Evolutionary conservation across 805 yeast species (phyloP).

Genomic region (Ogataea trehaloabstinens): DNA sequence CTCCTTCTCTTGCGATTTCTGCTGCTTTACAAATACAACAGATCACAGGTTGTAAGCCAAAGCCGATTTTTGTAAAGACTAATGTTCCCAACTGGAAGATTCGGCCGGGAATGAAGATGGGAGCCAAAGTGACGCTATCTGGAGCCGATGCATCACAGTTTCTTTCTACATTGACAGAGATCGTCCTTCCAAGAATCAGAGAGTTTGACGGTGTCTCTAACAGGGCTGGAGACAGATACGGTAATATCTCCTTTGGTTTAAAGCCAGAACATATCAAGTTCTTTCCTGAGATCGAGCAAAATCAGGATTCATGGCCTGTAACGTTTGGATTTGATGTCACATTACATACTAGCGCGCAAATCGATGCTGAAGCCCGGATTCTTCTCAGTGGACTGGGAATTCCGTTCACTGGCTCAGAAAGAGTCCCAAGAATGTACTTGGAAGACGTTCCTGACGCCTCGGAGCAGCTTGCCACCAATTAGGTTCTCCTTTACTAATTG

Average conservation of each 20-base stretch:
- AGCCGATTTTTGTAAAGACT: constrained; percentile 66
- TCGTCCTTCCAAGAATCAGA: constrained; percentile 91
- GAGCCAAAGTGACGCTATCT: constrained; percentile 73
- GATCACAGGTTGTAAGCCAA: constrained; percentile 88
- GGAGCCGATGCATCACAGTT: constrained; percentile 89
- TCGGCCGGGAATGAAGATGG: constrained; percentile 86
- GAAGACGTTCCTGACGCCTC: constrained; percentile 2
- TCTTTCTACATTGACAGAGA: constrained; percentile 78
- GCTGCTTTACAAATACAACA: constrained; percentile 83
- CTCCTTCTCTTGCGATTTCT: constrained; percentile 69
- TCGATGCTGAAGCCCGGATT: constrained; percentile 85
- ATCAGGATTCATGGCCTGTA: constrained; percentile 85
- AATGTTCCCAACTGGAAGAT: constrained; percentile 85
- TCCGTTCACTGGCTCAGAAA: constrained; percentile 65
- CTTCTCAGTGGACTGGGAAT: constrained; percentile 78
- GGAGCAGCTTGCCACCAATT: too few relatives aligned
- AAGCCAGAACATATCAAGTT: constrained; percentile 69
- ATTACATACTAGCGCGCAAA: constrained; percentile 83
- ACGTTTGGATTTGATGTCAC: constrained; percentile 85
- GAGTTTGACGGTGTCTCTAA: constrained; percentile 77
- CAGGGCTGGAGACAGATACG: constrained; percentile 78
- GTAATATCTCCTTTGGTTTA: constrained; percentile 84
- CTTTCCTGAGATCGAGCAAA: constrained; percentile 93
- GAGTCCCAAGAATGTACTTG: constrained; percentile 25
- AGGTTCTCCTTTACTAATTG: too few relatives aligned